Conservation (phyloP, 2,329 filamentous ascomycete genomes). For the Trichoderma endophyticum region DNA sequence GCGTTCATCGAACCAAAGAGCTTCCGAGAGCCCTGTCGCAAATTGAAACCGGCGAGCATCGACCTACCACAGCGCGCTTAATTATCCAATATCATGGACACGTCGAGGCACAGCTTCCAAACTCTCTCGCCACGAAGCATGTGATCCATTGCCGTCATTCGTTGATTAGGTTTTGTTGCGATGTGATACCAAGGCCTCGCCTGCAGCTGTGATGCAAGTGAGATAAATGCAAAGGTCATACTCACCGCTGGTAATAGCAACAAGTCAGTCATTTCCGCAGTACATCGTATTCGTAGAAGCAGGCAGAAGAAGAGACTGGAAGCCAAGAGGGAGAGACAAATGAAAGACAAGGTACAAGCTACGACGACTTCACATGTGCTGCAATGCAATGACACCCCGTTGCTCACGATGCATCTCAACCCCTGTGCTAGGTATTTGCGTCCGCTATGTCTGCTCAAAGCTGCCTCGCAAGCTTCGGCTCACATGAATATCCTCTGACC, state of each 20-base stretch:
- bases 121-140: background rate
- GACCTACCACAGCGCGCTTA: background rate
- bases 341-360: background rate
- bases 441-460: background rate
- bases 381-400: background rate
- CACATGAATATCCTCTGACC: conserved; percentile 1
- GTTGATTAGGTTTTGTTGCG: background rate
- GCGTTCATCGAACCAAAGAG: background rate
- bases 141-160: background rate
- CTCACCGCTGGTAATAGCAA: background rate
- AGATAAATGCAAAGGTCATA: background rate
- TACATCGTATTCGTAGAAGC: background rate
- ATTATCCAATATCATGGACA: background rate
- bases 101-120: background rate
- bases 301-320: background rate
- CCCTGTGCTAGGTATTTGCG: conserved; percentile 6
- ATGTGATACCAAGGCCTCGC: background rate
- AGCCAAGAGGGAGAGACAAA: background rate
- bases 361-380: background rate
- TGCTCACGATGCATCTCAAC: conserved; percentile 1
- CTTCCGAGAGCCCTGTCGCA: too few relatives aligned
- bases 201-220: background rate
- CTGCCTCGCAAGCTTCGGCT: conserved; percentile 1
- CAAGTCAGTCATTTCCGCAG: background rate
- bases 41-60: background rate